phyloP scores from a whole-genome alignment of 768 basidiomycete genomes.

The Leccinum pellstonianum region DNA sequence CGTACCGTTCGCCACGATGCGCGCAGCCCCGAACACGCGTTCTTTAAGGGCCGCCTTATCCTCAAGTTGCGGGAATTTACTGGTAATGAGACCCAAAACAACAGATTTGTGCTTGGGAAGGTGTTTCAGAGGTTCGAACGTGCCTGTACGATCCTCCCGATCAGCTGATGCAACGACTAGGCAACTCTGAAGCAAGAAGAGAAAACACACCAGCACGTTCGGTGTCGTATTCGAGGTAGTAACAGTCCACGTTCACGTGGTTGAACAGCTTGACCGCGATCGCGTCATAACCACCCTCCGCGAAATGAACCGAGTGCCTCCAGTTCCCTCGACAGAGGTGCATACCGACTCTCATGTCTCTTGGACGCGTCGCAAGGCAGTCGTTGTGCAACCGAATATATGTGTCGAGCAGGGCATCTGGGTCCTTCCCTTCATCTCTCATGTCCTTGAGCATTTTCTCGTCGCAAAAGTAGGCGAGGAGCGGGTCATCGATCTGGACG shows the following conservation, averaged over 20 bases:
- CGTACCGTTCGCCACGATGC: background rate
- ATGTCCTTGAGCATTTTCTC: background rate
- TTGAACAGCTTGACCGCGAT: background rate
- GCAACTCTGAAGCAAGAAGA: background rate
- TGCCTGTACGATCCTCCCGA: background rate
- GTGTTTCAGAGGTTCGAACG: background rate
- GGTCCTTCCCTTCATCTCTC: background rate
- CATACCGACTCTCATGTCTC: background rate
- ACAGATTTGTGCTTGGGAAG: background rate
- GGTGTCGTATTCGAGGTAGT: background rate
- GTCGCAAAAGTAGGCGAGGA: background rate
- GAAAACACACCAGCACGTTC: background rate
- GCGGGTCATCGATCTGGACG: background rate
- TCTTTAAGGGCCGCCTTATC: background rate
- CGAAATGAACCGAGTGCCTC: background rate
- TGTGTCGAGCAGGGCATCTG: background rate
- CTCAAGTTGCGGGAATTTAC: no score
- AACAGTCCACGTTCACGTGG: background rate
- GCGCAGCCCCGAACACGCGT: background rate
- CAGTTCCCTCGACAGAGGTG: background rate
- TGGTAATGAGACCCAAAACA: background rate
- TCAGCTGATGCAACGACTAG: background rate
- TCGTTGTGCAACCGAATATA: background rate
- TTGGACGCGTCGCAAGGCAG: background rate
- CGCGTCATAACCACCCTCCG: background rate